Evolutionary conservation across 352 stramenopile species (phyloP).

Genomic region (Elongisporangium prolatum): DNA sequence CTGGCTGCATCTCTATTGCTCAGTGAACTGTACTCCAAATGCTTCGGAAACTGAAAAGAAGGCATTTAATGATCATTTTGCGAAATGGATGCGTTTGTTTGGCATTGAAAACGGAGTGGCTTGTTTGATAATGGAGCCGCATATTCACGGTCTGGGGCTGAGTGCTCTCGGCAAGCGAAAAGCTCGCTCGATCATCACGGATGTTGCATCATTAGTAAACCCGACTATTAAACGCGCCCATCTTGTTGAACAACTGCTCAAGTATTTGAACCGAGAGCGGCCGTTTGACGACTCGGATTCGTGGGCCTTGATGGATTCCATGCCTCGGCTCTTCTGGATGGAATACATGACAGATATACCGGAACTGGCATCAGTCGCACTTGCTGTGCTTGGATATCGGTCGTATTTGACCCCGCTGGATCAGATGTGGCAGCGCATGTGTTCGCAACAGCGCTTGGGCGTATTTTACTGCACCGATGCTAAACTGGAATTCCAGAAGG

Average conservation of each 20-base stretch:
- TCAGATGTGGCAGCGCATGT: constrained; percentile 13
- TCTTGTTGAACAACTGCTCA: constrained; percentile 29
- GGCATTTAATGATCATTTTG: constrained; percentile 11
- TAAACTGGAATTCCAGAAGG: not conserved
- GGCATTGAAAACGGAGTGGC: constrained; percentile 19
- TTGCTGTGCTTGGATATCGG: constrained; percentile 23
- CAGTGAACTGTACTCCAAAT: constrained; percentile 5
- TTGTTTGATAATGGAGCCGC: constrained; percentile 32
- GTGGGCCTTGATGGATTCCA: constrained; percentile 32
- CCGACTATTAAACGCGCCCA: constrained; percentile 9
- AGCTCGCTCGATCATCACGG: constrained; percentile 14
- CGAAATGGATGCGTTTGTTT: constrained; percentile 15
- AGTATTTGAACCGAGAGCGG: constrained; percentile 26
- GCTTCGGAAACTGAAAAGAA: constrained; percentile 15
- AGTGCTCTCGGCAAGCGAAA: constrained; percentile 28
- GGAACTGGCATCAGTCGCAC: constrained; percentile 28
- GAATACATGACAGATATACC: constrained; percentile 26
- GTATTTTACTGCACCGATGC: not conserved
- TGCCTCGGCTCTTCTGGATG: constrained; percentile 41
- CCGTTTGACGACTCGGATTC: constrained; percentile 39
- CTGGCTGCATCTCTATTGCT: constrained; percentile 19
- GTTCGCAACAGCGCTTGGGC: not conserved
- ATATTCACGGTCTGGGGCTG: constrained; percentile 23
- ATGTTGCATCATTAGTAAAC: constrained; percentile 11
- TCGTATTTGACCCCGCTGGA: constrained; percentile 24